Conservation (phyloP, 2,329 filamentous ascomycete species). For the Epichloe sp. region DNA sequence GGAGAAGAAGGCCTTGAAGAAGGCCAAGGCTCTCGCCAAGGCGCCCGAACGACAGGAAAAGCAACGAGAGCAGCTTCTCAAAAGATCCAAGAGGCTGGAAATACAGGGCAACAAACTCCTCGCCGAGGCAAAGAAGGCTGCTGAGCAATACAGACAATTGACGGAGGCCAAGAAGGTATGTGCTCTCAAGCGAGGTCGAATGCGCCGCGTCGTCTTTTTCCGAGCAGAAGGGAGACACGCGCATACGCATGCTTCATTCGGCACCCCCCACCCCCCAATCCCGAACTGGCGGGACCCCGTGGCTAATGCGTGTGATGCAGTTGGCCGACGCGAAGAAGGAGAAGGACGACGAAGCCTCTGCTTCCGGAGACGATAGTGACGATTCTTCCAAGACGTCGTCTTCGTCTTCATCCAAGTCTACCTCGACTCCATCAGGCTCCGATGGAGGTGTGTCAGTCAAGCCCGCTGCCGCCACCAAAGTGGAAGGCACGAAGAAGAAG, state of each 20-base stretch:
- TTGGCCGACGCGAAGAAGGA: conserved; percentile 13
- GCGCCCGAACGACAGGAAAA: conserved; percentile 24
- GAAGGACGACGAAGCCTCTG: conserved; percentile 6
- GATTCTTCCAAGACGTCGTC: conserved; percentile 9
- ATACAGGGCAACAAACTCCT: conserved; percentile 26
- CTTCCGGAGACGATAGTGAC: conserved; percentile 9
- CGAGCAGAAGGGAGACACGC: not conserved
- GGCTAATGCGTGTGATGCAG: conserved; percentile 4
- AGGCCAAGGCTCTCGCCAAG: conserved; percentile 15
- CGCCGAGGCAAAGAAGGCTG: conserved; percentile 24
- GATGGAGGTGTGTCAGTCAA: conserved; percentile 14
- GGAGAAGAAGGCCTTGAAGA: conserved; percentile 20
- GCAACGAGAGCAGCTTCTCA: conserved; percentile 23
- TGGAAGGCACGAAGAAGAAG: conserved; percentile 19
- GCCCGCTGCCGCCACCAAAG: conserved; percentile 10
- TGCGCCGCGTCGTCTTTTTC: not conserved
- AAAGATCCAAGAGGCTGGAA: conserved; percentile 26
- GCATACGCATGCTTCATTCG: not conserved
- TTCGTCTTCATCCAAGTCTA: conserved; percentile 11
- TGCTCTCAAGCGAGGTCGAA: not conserved
- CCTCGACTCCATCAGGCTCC: conserved; percentile 11
- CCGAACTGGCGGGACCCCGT: not conserved
- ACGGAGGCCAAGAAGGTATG: conserved; percentile 9
- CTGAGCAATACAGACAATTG: conserved; percentile 15
- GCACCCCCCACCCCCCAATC: not conserved